Evolutionary conservation across 192 early-diverging fungal species (phyloP), one percentile per base, ranked within the genome.

Genomic region (Dimargaris verticillata): DNA sequence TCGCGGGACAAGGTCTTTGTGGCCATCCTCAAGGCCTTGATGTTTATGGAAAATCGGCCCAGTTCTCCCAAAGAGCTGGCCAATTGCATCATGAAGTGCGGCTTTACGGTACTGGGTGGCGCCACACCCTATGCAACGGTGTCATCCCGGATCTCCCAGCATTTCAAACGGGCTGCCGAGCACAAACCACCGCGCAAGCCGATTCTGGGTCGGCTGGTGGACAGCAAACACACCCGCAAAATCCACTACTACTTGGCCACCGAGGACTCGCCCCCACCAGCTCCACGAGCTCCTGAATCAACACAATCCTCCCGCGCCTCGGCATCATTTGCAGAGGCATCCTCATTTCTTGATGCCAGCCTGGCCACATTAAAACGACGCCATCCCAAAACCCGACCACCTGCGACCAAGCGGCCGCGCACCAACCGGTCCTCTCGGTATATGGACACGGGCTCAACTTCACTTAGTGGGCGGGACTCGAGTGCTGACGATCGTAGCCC

Each of bases 51-150:
- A 29, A 92, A 92, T 75, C 76, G 76, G 62, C 90, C 90, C 29
- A 81, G 81, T 51, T 83, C 86, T 18, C 88, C 90, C 11, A 89
- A 84, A 63, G 87, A 89, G 71, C 77, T 92, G 44, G 78, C 83
- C 44, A 82, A 77, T 52, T 78, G 79, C 26, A 91, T 92, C 64
- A 79, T 86, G 69, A 84, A 84, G 67, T 73, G 88, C 63, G 79
- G 83, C 67, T 81, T 88, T 66, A 81, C 88, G 24, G 73, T 81
- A 54, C 63, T 91, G 78, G 88, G 88, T 43, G 88, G 89, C 38
- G 78, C 82, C 42, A 92, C 89, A 20, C 88, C 89, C 25, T 88
- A 85, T 71, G 89, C 88, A 1, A 92, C 89, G 20, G 89, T 92
- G 26, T 89, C 88, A 13, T 92, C 88, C 43, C 79, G 88, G 43